Percentiles rank a stretch among this genome's conserved stretches.
Evolutionary conservation across 176 grass and related monocot species (phyloP).

Genomic region (bread wheat (Triticum aestivum)): IWGSC_CS_RefSeq_v2.1 NC_057795.1:426266793-426267292

Average conservation of each 20-base stretch:
- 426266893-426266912: background rate
- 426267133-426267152: slow-evolving; percentile 99
- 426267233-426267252: slow-evolving; percentile 49
- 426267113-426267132: slow-evolving; percentile 97
- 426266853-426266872: slow-evolving; percentile 30
- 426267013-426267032: slow-evolving; percentile 64
- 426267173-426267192: slow-evolving; percentile 58
- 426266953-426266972: slow-evolving; percentile 25
- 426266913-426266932: slow-evolving; percentile 23
- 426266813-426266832: slow-evolving; percentile 17
- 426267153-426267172: slow-evolving; percentile 81
- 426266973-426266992: slow-evolving; percentile 41
- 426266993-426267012: slow-evolving; percentile 48
- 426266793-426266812: slow-evolving; percentile 13
- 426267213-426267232: slow-evolving; percentile 57
- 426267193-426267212: slow-evolving; percentile 53
- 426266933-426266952: slow-evolving; percentile 20
- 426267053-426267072: slow-evolving; percentile 55
- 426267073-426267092: slow-evolving; percentile 78
- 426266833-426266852: slow-evolving; percentile 21
- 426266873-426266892: slow-evolving; percentile 21
- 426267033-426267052: slow-evolving; percentile 65
- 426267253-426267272: slow-evolving; percentile 49
- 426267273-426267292: slow-evolving; percentile 53
- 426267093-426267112: slow-evolving; percentile 93